These are phyloP conservation scores for Lasiodiplodia hormozganensis DNA, from an alignment of 2,329 filamentous ascomycete genomes.

Conservation along the genomic window DNA sequence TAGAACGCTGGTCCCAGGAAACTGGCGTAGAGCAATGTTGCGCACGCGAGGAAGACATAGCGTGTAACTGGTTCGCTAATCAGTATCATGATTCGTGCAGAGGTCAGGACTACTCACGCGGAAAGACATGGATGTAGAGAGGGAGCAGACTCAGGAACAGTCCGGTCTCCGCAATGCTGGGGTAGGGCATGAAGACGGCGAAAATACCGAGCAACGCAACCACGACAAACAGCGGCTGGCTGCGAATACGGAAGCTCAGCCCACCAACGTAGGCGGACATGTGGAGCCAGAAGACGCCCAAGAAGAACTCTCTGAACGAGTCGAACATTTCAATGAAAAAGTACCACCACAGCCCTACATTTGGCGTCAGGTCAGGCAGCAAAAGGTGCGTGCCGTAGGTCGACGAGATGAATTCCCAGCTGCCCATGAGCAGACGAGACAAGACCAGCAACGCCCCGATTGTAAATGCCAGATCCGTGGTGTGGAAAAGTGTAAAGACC, in stretches of 20 bases:
- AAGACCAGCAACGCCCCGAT: slow-evolving; percentile 70
- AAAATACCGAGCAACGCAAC: slow-evolving; percentile 88
- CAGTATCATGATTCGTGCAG: slow-evolving; percentile 20
- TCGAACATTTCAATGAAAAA: slow-evolving; percentile 99
- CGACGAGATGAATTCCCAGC: slow-evolving; percentile 85
- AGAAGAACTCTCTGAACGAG: slow-evolving; percentile 94
- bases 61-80: slow-evolving; percentile 71
- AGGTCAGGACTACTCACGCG: slow-evolving; percentile 60
- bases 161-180: slow-evolving; percentile 87
- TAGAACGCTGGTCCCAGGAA: slow-evolving; percentile 95
- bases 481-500: slow-evolving; percentile 63
- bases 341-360: slow-evolving; percentile 98
- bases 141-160: slow-evolving; percentile 84
- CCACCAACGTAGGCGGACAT: slow-evolving; percentile 88
- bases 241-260: slow-evolving; percentile 79
- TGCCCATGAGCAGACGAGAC: slow-evolving; percentile 77
- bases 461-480: slow-evolving; percentile 61
- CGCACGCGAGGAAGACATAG: slow-evolving; percentile 86
- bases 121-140: slow-evolving; percentile 89
- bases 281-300: slow-evolving; percentile 98
- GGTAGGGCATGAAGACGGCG: slow-evolving; percentile 96
- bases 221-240: slow-evolving; percentile 85
- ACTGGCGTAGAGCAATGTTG: slow-evolving; percentile 84
- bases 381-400: slow-evolving; percentile 94
- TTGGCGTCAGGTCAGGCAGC: slow-evolving; percentile 90